Evolutionary conservation across 495 filamentous ascomycete genomes (phyloP), one percentile per base, ranked within the genome.

Genomic region (Aspergillus leporis): DNA sequence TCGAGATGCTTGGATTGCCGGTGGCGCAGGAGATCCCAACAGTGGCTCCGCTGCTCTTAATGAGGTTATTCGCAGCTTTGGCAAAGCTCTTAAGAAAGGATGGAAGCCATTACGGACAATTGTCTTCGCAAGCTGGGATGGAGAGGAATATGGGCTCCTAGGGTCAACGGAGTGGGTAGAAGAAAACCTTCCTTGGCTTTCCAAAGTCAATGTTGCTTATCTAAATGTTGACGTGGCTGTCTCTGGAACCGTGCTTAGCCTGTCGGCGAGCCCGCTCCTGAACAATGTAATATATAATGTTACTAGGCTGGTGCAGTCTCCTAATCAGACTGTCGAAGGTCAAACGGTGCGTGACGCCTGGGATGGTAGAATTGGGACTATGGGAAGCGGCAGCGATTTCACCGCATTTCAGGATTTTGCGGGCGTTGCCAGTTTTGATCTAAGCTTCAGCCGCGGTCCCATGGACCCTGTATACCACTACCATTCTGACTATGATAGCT

Each of bases 1-100:
- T 67, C 87, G 93, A 13, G 94, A 98, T 75, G 90, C 92, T 0
- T 97, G 92, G 92, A 86, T 95, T 67, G 90, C 88, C 8, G 91
- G 92, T 51, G 93, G 94, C 45, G 90, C 92, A 13, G 85, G 84
- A 1, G 89, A 92, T 59, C 91, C 94, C 0, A 91, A 92, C 70
- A 91, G 89, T 47, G 94, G 94, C 18, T 96, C 93, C 0, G 92
- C 93, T 19, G 83, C 93, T 5, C 83, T 97, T 74, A 82, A 97
- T 25, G 95, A 98, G 70, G 83, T 98, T 14, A 81, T 91, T 18
- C 84, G 87, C 51, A 87, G 96, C 62, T 89, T 98, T 65, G 89
- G 91, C 14, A 82, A 89, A 54, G 80, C 97, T 12, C 72, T 87
- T 19, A 77, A 78, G 23, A 79, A 82, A 38, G 92, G 92, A 54